Evolutionary conservation across 2,329 filamentous ascomycete genomes (phyloP).

Genomic region (Sarocladiaceae sp.): DNA sequence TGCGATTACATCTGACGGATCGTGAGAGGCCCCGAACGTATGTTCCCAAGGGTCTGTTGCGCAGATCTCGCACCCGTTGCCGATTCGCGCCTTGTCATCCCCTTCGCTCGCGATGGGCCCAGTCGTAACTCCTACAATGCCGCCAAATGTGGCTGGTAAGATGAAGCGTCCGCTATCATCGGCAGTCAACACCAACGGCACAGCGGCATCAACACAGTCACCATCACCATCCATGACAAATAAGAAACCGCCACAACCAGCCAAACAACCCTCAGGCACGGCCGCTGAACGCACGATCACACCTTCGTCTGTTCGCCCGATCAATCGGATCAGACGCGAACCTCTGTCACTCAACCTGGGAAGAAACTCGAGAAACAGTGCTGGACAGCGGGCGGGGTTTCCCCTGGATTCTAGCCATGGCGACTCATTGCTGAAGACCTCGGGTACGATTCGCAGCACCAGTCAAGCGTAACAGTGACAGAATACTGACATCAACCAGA

Average conservation of each 20-base stretch:
- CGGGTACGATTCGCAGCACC: constrained; percentile 34
- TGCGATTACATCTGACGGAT: not conserved
- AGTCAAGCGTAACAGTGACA: too few species aligned
- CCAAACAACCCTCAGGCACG: constrained; percentile 19
- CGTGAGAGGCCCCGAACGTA: not conserved
- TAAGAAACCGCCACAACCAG: constrained; percentile 44
- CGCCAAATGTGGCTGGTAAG: constrained; percentile 47
- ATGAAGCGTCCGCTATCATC: constrained; percentile 65
- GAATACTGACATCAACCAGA: constrained; percentile 44
- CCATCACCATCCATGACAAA: constrained; percentile 56
- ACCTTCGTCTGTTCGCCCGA: constrained; percentile 41
- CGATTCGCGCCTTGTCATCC: not conserved
- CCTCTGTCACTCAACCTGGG: constrained; percentile 21
- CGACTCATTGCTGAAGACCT: constrained; percentile 44
- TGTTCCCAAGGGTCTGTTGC: not conserved
- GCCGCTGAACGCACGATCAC: constrained; percentile 32
- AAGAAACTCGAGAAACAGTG: constrained; percentile 47
- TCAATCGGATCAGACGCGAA: constrained; percentile 58
- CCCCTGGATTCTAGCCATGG: constrained; percentile 38
- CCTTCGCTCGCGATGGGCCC: constrained; percentile 45
- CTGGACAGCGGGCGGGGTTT: constrained; percentile 45
- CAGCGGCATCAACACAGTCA: constrained; percentile 53
- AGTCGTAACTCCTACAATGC: constrained; percentile 41
- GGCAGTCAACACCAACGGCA: constrained; percentile 63
- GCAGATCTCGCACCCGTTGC: not conserved